A percentile compares a stretch with the other conserved stretches of the same genome.
Evolutionary conservation across 2,329 filamentous ascomycete genomes (phyloP).

Genomic region (Aschersonia sp.): DNA sequence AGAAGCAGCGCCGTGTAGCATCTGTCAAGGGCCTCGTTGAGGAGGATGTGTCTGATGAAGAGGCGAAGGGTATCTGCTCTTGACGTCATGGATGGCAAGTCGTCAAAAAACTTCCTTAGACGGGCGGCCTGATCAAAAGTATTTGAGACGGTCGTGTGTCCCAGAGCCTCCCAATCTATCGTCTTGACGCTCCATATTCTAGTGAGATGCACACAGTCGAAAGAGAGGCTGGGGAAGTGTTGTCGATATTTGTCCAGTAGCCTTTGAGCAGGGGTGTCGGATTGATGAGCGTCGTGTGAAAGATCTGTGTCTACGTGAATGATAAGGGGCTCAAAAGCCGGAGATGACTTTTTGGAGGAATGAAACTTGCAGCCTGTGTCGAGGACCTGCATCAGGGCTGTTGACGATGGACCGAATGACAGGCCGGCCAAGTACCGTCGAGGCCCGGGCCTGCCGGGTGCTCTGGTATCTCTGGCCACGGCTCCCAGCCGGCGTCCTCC

Average conservation of each 20-base stretch:
- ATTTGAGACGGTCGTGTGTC: constrained; percentile 2
- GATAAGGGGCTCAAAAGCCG: constrained; percentile 53
- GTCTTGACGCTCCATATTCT: constrained; percentile 37
- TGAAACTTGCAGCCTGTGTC: constrained; percentile 55
- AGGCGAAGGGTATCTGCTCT: constrained; percentile 58
- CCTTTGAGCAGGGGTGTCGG: constrained; percentile 19
- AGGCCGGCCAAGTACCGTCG: constrained; percentile 57
- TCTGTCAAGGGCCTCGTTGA: constrained; percentile 44
- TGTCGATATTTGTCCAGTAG: constrained; percentile 39
- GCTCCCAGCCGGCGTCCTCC: constrained; percentile 54
- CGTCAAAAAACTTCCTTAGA: constrained; percentile 40
- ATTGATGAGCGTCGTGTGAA: constrained; percentile 5
- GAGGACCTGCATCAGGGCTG: constrained; percentile 62
- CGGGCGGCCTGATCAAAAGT: constrained; percentile 19
- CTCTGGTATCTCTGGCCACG: constrained; percentile 32
- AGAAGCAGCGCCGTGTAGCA: constrained; percentile 61
- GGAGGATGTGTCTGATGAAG: constrained; percentile 57
- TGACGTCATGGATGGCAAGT: constrained; percentile 60
- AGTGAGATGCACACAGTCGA: constrained; percentile 49
- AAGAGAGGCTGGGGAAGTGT: constrained; percentile 51
- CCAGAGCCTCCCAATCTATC: constrained; percentile 39
- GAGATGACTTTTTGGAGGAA: constrained; percentile 44
- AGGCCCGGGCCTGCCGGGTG: constrained; percentile 16
- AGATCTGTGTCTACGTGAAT: constrained; percentile 37
- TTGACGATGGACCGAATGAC: constrained; percentile 72